Base-by-base conservation (phyloP, 1,284 basidiomycete species). In the Quambalaria eucalypti region DNA sequence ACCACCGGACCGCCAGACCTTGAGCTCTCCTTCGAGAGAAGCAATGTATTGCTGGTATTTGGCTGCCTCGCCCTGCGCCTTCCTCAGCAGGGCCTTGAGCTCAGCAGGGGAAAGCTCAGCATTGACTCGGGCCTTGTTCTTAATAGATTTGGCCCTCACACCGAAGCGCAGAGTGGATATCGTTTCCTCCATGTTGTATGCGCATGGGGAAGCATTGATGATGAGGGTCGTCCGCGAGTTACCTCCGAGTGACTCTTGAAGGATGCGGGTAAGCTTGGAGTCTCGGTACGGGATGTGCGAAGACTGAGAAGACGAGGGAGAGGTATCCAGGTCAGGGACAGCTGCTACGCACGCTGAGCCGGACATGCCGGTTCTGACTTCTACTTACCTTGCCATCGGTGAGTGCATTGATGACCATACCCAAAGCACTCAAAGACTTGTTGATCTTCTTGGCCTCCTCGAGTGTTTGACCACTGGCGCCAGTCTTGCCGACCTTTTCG, bases 371-470 rank as follows among this genome's bases (percentile, higher is more conserved):
- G 7, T 28, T 6, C 23, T 28, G 29, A 10, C 12, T 3, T 38
- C n/a, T 10, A 28, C 56, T 36, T 26, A 58, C 56, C 49, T 74
- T 75, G 54, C 87, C 83, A 73, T 99, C 95, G 2, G 95, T 99
- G 59, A 99, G 80, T 2, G 93, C 88, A 71, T 99, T 99, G 77
- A 99, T 99, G 75, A 99, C 95, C 92, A 98, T 98, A 48, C 95
- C 95, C 60, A 99, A 83, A 10, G 95, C 93, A 21, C 91, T 96
- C 40, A 99, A 79, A 56, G 87, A 90, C 79, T 98, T 98, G 81
- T 99, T 99, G 80, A 99, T 99, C 82, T 98, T 99, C 83, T 99
- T 99, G 12, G 95, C 95, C 77, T 99, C 95, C 77, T 99, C 95
- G 12, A 99, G 80, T 30, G 95, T 98, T 77, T 98, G 95, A 1